Conservation (phyloP, 345 rosid genomes). For the Mallotus nudiflorus region DNA sequence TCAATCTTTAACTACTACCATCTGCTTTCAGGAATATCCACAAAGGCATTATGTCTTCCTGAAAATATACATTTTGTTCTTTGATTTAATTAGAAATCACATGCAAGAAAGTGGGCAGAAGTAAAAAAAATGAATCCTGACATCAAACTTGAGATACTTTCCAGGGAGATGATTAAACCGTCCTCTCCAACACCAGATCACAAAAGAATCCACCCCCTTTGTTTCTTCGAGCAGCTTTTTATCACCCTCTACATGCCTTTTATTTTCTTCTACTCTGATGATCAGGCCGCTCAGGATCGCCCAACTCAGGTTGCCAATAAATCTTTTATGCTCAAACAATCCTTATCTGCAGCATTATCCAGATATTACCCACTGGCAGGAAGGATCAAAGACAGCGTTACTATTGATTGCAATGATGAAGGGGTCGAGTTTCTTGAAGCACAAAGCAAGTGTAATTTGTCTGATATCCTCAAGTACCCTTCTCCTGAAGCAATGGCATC, state of each 20-base stretch:
- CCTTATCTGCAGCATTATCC: conserved; percentile 1
- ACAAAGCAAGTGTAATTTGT: background rate
- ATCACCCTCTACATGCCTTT: background rate
- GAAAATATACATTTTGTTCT: too few relatives aligned
- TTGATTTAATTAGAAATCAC: too few relatives aligned
- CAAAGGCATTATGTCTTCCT: too few relatives aligned
- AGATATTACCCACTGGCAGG: background rate
- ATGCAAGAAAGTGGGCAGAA: too few relatives aligned
- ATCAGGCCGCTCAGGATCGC: background rate
- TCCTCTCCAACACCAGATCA: background rate
- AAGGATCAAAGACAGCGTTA: background rate
- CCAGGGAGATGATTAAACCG: conserved; percentile 8
- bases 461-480: conserved; percentile 6
- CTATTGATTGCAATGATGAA: background rate
- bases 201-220: background rate
- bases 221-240: conserved; percentile 10
- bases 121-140: too few relatives aligned
- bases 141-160: background rate
- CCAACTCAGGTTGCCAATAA: background rate
- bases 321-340: background rate
- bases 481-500: background rate
- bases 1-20: too few relatives aligned
- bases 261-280: conserved; percentile 4
- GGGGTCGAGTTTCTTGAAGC: conserved; percentile 7
- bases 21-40: too few relatives aligned